Evolutionary conservation across 148 eudicot genomes (phyloP), one percentile per base, ranked within the genome.

Genomic region (Selenicereus undatus): DNA sequence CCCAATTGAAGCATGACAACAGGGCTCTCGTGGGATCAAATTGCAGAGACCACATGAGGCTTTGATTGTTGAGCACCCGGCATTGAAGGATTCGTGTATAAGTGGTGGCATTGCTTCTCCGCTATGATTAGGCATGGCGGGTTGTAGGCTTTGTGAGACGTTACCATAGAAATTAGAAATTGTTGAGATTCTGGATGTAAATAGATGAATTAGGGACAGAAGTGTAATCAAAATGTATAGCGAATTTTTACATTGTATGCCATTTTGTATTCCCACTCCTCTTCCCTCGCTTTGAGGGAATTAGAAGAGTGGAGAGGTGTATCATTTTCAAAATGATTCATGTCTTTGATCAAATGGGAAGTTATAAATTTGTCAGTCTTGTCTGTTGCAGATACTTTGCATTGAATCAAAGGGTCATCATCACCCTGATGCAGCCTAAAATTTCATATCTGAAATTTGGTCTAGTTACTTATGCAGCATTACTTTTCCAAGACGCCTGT

Each of bases 11-110:
- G 76, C 86, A 84, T 50, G 82, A 73, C 82, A 83, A 58, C 79
- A 66, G 90, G 66, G 90, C 89, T 87, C 86, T 88, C 86, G 84
- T 74, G 81, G 90, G 70, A 78, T 74, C 45, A 80, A 72, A 76
- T 42, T 60, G 79, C 35, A 12, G 29, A 36, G 45, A 26, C 71
- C 29, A 70, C 71, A 76, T 45, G 58, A 75, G n/a, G 35, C 17
- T 52, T 70, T 56, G 35, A 29, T 65, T 48, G 24, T 13, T 52
- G 69, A 78, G 77, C 42, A 11, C 70, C 20, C 71, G 5, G 62
- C 62, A 27, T 66, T 66, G 71, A 11, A 66, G 71, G 71, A 66
- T 27, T 26, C 30, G 14, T 27, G 8, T 39, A 4, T 39, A 66
- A 66, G 71, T 27, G 18, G 35, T 29, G 69, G 58, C 58, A 52